Conservation (phyloP, 1,139 yeast species). For the Taphrina communis region DNA sequence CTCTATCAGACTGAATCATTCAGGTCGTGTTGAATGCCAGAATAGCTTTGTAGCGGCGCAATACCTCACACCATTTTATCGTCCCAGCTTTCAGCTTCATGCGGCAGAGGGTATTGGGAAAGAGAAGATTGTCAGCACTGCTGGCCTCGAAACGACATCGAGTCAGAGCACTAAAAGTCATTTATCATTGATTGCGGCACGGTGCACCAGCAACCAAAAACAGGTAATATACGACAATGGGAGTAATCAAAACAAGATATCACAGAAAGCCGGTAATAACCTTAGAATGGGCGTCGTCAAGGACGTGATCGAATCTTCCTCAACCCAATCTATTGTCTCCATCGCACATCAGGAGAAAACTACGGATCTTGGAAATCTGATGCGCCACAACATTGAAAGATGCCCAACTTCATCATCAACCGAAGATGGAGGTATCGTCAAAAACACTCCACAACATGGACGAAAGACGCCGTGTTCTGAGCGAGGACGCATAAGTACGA, state of each 20-base stretch:
- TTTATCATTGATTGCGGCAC: no score
- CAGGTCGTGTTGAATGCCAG: background rate
- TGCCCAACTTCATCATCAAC: background rate
- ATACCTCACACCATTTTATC: slow-evolving; percentile 5
- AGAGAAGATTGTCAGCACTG: background rate
- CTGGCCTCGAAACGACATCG: background rate
- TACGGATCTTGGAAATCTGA: no score
- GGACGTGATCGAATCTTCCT: background rate
- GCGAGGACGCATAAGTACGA: background rate
- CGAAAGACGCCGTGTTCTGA: background rate
- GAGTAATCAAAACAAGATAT: background rate
- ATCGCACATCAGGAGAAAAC: background rate
- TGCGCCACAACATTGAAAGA: no score
- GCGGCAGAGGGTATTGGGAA: background rate
- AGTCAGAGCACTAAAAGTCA: background rate
- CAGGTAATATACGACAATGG: background rate
- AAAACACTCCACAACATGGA: background rate
- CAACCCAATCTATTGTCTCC: background rate
- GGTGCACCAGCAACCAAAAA: background rate
- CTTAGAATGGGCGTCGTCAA: background rate
- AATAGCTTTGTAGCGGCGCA: slow-evolving; percentile 15
- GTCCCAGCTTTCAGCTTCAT: slow-evolving; percentile 1
- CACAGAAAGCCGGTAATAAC: background rate
- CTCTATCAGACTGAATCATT: background rate
- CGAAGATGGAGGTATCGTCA: background rate